These are phyloP conservation scores for Aspergillus fijiensis DNA, from an alignment of 2,329 filamentous ascomycete genomes.

Conservation along the genomic window DNA sequence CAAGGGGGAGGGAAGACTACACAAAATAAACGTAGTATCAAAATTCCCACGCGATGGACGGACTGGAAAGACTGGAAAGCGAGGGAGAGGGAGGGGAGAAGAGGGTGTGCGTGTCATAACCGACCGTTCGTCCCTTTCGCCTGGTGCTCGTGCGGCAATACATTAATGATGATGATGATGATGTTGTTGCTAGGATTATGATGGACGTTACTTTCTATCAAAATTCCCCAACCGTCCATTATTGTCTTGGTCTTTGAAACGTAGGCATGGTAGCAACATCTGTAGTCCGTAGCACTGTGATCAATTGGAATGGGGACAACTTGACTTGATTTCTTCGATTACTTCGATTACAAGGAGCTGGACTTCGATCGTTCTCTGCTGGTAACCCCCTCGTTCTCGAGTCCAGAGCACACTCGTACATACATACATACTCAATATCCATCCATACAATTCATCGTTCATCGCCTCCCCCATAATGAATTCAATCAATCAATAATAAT, in stretches of 20 bases:
- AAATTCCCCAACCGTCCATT: background rate
- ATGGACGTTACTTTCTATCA: background rate
- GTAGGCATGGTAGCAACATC: too few relatives aligned
- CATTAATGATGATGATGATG: background rate
- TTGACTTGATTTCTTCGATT: background rate
- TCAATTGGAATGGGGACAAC: too few relatives aligned
- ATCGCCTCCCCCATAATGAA: background rate
- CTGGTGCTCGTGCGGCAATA: constrained; percentile 12
- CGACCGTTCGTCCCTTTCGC: constrained; percentile 9
- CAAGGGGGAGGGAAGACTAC: background rate
- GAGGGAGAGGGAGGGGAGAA: background rate
- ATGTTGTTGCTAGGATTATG: background rate
- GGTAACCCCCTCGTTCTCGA: background rate
- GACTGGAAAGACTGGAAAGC: background rate
- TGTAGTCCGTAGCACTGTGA: too few relatives aligned
- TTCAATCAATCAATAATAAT: background rate
- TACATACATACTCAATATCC: background rate
- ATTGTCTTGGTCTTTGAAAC: background rate
- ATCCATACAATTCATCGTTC: background rate
- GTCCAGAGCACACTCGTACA: background rate
- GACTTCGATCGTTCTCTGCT: background rate
- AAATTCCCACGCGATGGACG: background rate
- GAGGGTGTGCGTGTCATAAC: constrained; percentile 9
- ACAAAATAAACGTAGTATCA: background rate
- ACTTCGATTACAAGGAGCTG: background rate